phyloP scores from a whole-genome alignment of 2,329 filamentous ascomycete genomes.

The Diaporthe velutina region DNA sequence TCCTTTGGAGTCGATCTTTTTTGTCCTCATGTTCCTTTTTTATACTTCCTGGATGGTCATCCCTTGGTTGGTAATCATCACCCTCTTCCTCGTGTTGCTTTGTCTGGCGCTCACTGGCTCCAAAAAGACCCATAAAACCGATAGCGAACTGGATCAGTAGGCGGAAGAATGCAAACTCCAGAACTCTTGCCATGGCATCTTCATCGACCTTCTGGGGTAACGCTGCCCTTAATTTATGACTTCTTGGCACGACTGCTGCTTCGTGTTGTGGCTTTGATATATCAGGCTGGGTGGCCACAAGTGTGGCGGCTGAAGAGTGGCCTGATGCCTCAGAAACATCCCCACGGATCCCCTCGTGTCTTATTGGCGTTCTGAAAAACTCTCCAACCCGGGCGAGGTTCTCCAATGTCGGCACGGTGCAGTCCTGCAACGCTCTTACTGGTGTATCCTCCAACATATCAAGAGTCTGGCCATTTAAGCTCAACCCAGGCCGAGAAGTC shows the following conservation, averaged over 20 bases:
- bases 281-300: not conserved
- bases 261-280: not conserved
- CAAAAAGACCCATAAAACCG: not conserved
- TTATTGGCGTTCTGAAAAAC: conserved; percentile 1
- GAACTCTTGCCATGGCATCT: not conserved
- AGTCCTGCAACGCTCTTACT: not conserved
- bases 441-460: not conserved
- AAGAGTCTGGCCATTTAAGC: not conserved
- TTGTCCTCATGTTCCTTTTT: not conserved
- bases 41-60: too few relatives aligned
- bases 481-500: not conserved
- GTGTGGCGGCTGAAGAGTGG: conserved; percentile 3
- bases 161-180: not conserved
- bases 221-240: not conserved
- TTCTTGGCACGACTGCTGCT: too few relatives aligned
- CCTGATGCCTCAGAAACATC: conserved; percentile 6
- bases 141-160: not conserved
- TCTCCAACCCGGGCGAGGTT: conserved; percentile 10
- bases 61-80: too few relatives aligned
- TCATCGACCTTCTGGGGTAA: not conserved
- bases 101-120: not conserved
- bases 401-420: conserved; percentile 4
- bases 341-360: not conserved
- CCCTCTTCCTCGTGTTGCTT: not conserved
- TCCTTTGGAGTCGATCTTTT: not conserved